Evolutionary conservation across 2,329 filamentous ascomycete genomes (phyloP), one percentile per base, ranked within the genome.

Genomic region (Zymoseptoria brevis): DNA sequence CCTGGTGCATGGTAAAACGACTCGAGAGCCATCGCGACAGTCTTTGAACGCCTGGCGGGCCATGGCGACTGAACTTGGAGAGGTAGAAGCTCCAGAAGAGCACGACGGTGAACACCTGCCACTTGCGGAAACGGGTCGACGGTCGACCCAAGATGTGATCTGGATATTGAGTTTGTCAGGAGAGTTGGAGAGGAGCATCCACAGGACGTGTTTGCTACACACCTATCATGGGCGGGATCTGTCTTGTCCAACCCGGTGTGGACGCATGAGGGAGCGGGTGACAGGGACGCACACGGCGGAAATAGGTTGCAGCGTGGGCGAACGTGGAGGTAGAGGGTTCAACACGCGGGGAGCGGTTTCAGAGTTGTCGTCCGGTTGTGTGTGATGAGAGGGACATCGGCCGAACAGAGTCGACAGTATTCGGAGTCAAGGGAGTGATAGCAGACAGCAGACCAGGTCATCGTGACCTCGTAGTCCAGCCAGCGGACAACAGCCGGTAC

Each of bases 71-170:
- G 64, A 91, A 92, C 88, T 83, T 86, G 69, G 87, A 82, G 26
- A 96, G 79, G 73, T 96, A 96, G 53, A 87, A 76, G 4, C 88
- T 88, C 94, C 94, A 99, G 71, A 97, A 94, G 0, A 89, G 86
- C 57, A 97, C 82, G 13, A 97, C 94, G 21, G 88, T 87, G 66
- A 97, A 83, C 67, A 99, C 91, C 62, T 66, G 64, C 49, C 64
- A 66, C 54, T 66, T 66, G 55, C 64, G 64, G 41, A 66, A 66
- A 48, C 64, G 64, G 26, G 64, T 66, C 41, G 64, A 66, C 11
- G 64, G 64, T 9, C 64, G 60, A 24, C 64, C 64, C 26, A 66
- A 59, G 52, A 66, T 64, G 50, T 66, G 64, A 56, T 66, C 64
- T 64, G 52, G 24, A 49, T 52, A 9, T 16, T 19, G 48, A 45